Evolutionary conservation across 2,329 filamentous ascomycete species (phyloP).

Genomic region (Pseudogymnoascus destructans): DNA sequence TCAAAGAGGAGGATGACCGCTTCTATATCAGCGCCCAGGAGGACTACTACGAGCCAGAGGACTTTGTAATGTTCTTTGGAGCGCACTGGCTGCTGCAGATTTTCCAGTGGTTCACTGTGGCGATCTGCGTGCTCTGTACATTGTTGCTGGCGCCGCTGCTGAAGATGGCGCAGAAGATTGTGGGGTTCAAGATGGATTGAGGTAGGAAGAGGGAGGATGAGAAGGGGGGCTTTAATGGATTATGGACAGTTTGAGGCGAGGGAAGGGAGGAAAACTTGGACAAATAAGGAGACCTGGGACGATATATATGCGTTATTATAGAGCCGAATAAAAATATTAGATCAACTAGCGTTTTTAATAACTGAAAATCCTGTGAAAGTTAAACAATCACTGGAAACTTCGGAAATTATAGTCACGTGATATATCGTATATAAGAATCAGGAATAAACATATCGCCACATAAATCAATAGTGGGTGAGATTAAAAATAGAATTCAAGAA

Average conservation of each 20-base stretch:
- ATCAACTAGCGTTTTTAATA: not conserved
- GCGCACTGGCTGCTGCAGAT: slow-evolving; percentile 40
- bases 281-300: not conserved
- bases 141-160: slow-evolving; percentile 37
- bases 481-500: not conserved
- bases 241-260: not conserved
- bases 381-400: not conserved
- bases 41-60: slow-evolving; percentile 67
- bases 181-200: not conserved
- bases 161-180: slow-evolving; percentile 33
- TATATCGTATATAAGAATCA: not conserved
- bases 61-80: slow-evolving; percentile 61
- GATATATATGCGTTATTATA: not conserved
- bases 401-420: not conserved
- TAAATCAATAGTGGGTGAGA: not conserved
- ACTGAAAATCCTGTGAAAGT: not conserved
- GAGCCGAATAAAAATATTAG: not conserved
- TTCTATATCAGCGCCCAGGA: slow-evolving; percentile 69
- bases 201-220: slow-evolving; percentile 11
- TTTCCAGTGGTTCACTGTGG: slow-evolving; percentile 52
- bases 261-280: not conserved
- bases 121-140: slow-evolving; percentile 50
- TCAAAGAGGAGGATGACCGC: slow-evolving; percentile 28
- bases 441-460: not conserved
- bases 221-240: not conserved